Conservation (phyloP, 1,139 yeast genomes). For the Pichia inconspicua region DNA sequence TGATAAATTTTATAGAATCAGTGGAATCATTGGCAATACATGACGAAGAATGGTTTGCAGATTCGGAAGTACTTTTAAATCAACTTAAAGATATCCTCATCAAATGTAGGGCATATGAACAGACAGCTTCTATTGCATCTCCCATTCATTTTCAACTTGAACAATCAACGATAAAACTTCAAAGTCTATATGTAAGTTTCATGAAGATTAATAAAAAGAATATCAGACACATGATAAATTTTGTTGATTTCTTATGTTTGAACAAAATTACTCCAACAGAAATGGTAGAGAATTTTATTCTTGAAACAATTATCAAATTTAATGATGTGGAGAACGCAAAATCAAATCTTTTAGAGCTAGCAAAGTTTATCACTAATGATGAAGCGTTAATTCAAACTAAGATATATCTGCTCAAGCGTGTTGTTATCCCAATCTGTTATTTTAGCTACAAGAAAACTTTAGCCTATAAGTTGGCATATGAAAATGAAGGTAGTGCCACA, state of each 20-base stretch:
- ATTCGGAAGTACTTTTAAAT: slow-evolving; percentile 40
- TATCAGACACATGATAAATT: slow-evolving; percentile 35
- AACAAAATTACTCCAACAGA: slow-evolving; percentile 42
- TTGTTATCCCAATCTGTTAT: slow-evolving; percentile 60
- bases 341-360: slow-evolving; percentile 44
- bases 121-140: slow-evolving; percentile 43
- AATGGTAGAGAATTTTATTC: slow-evolving; percentile 50
- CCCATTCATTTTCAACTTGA: slow-evolving; percentile 66
- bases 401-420: slow-evolving; percentile 52
- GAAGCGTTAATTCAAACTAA: slow-evolving; percentile 44
- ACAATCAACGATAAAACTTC: slow-evolving; percentile 61
- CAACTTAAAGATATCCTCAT: slow-evolving; percentile 35
- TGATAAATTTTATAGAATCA: slow-evolving; percentile 66
- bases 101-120: slow-evolving; percentile 37
- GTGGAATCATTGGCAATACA: slow-evolving; percentile 44
- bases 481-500: slow-evolving; percentile 29
- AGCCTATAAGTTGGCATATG: slow-evolving; percentile 41
- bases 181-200: slow-evolving; percentile 43
- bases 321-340: slow-evolving; percentile 41
- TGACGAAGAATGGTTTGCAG: slow-evolving; percentile 56
- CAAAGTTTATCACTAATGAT: slow-evolving; percentile 39
- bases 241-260: slow-evolving; percentile 42
- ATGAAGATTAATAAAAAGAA: slow-evolving; percentile 32
- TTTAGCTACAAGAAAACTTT: slow-evolving; percentile 52
- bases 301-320: slow-evolving; percentile 47